These are phyloP conservation scores for Ganoderma leucocontextum DNA, from an alignment of 1,284 basidiomycete genomes.

Conservation along the genomic window DNA sequence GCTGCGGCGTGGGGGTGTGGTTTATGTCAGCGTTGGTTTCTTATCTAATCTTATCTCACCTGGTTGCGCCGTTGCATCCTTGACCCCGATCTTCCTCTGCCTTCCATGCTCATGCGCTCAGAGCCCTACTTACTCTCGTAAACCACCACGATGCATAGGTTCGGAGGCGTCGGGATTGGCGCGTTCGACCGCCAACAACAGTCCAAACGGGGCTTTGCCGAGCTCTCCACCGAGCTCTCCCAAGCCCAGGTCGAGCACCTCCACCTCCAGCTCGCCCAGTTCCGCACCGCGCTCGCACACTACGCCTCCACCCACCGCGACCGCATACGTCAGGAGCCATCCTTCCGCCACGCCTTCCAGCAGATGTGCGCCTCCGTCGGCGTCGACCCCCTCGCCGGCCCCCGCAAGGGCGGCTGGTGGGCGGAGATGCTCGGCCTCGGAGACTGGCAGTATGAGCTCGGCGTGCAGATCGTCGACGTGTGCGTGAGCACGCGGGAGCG, in stretches of 20 bases:
- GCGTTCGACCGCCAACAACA: slow-evolving; percentile 80
- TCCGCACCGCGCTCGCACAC: slow-evolving; percentile 80
- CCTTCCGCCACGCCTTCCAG: slow-evolving; percentile 92
- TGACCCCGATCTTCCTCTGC: too few species aligned
- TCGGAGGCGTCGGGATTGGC: slow-evolving; percentile 77
- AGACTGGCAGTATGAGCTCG: slow-evolving; percentile 96
- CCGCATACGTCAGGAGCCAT: slow-evolving; percentile 87
- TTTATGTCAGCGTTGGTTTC: not conserved
- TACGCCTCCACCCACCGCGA: slow-evolving; percentile 89
- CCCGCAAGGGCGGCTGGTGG: slow-evolving; percentile 89
- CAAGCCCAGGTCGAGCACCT: slow-evolving; percentile 81
- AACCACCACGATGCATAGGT: slow-evolving; percentile 61
- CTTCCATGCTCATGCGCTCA: not conserved
- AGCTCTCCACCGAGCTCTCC: slow-evolving; percentile 84
- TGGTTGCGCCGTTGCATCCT: too few species aligned
- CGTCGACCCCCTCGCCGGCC: slow-evolving; percentile 93
- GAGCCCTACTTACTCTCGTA: not conserved
- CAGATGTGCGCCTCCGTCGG: slow-evolving; percentile 96
- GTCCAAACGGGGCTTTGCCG: slow-evolving; percentile 79
- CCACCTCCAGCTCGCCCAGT: slow-evolving; percentile 84
- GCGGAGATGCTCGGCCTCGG: slow-evolving; percentile 86
- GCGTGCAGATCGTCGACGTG: slow-evolving; percentile 96
- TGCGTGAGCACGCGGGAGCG: slow-evolving; percentile 89
- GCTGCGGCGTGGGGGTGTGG: too few species aligned
- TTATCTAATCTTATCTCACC: not conserved